Evolutionary conservation across 1,284 basidiomycete species (phyloP), one percentile per base, ranked within the genome.

Genomic region (Microbotryum violaceum): DNA sequence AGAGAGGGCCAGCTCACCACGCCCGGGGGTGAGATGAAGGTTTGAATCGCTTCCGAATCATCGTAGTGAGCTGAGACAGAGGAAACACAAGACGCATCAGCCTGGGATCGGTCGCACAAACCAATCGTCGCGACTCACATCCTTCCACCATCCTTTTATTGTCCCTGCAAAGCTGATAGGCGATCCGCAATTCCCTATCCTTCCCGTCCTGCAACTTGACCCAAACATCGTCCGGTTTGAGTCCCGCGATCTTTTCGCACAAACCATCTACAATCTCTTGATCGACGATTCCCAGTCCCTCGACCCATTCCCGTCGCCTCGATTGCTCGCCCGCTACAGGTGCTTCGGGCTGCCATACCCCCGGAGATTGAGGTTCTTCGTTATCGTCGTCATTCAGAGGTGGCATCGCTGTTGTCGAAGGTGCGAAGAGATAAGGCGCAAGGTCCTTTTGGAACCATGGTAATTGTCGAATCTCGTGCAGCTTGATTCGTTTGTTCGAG

Each of bases 121-220:
- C 6, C 87, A 77, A 75, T 89, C 29, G 12, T 42, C 16, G 14
- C 21, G 16, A 60, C 61, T 60, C 25, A 59, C 61, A 62, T 10
- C 65, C 67, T 74, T 86, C 84, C n/a, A 91, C 83, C 63, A 89
- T 82, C 49, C 91, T 79, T 70, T 85, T 82, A 77, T 94, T 92
- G 74, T 97, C 94, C 57, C 91, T 80, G 58, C 96, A 80, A 2
- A 97, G 80, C 82, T 94, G 86, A 75, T 97, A 98, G 0, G 94
- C 93, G 20, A 98, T 92, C 77, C 97, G 94, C 74, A 97, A 87
- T 62, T 91, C 88, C 73, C 97, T 96, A 49, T 94, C 92, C 61
- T 91, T 89, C 52, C 91, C 86, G 65, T 85, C 79, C 69, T 86
- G 80, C 62, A 97, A 77, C 70, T 86, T 87, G 61, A 88, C 85